These are phyloP conservation scores for Hypoxylon fuscum DNA, from an alignment of 495 filamentous ascomycete genomes.

Conservation along the genomic window DNA sequence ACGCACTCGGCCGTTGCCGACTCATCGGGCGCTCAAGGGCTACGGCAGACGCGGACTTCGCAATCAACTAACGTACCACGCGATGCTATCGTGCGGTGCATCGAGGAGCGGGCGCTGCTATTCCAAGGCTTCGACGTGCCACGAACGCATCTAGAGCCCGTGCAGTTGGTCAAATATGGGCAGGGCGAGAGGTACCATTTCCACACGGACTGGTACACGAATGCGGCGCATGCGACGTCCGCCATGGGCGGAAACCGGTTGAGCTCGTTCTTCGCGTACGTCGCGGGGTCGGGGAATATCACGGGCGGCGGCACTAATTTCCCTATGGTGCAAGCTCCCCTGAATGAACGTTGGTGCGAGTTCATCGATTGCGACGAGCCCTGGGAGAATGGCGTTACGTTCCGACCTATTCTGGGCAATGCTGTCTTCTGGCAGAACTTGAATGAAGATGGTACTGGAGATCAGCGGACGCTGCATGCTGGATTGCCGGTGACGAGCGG, in stretches of 20 bases:
- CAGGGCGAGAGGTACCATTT: conserved; percentile 59
- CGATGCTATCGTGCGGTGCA: conserved; percentile 70
- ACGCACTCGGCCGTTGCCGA: conserved; percentile 51
- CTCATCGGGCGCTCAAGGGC: conserved; percentile 38
- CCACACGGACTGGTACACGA: conserved; percentile 68
- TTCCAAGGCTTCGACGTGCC: conserved; percentile 70
- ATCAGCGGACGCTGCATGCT: conserved; percentile 74
- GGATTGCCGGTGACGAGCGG: conserved; percentile 73
- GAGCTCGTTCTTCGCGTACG: conserved; percentile 66
- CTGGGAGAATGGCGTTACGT: conserved; percentile 68
- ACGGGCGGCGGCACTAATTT: conserved; percentile 68
- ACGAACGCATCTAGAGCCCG: conserved; percentile 57
- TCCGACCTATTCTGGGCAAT: conserved; percentile 72
- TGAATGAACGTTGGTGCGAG: conserved; percentile 63
- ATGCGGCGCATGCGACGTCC: conserved; percentile 47
- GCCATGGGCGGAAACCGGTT: conserved; percentile 59
- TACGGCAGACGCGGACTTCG: conserved; percentile 52
- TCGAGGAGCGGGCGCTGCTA: conserved; percentile 71
- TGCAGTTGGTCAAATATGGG: conserved; percentile 64
- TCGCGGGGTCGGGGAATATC: conserved; percentile 53
- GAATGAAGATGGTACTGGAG: conserved; percentile 62
- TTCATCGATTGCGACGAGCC: conserved; percentile 67
- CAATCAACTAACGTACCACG: conserved; percentile 57
- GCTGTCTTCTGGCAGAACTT: conserved; percentile 83
- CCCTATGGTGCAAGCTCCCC: conserved; percentile 52